Evolutionary conservation across 306 rosid genomes (phyloP), one percentile per base, ranked within the genome.

Genomic region (Arachis stenosperma): DNA sequence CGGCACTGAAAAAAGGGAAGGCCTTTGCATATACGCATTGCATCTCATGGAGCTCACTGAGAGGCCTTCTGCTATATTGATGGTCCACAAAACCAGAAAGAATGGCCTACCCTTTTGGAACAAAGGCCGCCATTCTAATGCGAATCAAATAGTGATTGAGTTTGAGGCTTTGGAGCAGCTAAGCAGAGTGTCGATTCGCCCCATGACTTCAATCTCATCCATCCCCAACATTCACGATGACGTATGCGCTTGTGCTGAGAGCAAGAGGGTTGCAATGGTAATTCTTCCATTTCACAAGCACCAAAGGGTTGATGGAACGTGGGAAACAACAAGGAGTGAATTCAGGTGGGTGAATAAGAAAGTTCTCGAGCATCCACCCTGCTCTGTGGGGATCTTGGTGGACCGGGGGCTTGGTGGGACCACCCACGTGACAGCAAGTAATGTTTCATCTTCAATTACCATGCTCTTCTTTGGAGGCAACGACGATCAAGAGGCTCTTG

Each of bases 321-420:
- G 86, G 15, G 96, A 86, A 74, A 84, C 72, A 3, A 76, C 84
- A 10, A 70, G 89, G 29, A 22, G 67, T 4, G 90, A 87, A 11
- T 90, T 76, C 40, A 70, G 83, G 37, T 63, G n/a, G 60, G 79
- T 87, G 0, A 90, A 90, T 69, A 64, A 44, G 57, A 69, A 65
- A 42, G 92, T 87, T 63, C 87, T 90, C 4, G 85, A 76, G 29
- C 75, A 84, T 0, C 89, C 96, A 27, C 81, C 85, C 2, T 90
- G 96, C 79, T 87, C 96, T 0, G 96, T 87, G 2, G 92, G 92
- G 55, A 90, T 90, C 66, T 60, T 90, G 30, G 87, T 90, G 15
- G 96, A 90, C 80, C 86, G 96, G 1, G 90, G 92, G 3, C 84
- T 90, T 8, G 96, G 96, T 43, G 96, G 96, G 27, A 71, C 61